Conservation (phyloP, 371 early-diverging fungal species). For the Dichotomocladium elegans region DNA sequence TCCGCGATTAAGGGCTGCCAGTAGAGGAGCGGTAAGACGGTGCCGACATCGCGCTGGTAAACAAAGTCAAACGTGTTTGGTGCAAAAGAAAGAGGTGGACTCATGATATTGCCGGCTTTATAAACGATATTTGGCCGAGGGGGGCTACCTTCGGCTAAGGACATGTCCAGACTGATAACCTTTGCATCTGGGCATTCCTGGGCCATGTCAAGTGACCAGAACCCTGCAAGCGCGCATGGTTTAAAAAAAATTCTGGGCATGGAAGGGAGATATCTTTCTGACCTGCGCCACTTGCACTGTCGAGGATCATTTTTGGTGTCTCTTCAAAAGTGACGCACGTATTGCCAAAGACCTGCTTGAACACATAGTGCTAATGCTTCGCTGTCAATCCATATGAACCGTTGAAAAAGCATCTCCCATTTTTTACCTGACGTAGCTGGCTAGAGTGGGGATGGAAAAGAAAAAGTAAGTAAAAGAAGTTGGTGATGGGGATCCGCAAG, state of each 20-base stretch:
- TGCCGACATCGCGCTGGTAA: background rate
- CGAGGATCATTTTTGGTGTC: slow-evolving; percentile 16
- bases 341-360: slow-evolving; percentile 21
- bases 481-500: no score
- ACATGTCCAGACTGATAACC: slow-evolving; percentile 25
- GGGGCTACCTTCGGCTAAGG: background rate
- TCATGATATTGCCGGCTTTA: slow-evolving; percentile 23
- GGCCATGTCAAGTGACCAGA: slow-evolving; percentile 24
- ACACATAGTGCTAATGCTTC: slow-evolving; percentile 35
- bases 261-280: background rate
- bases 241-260: no score
- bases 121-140: slow-evolving; percentile 13
- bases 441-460: no score
- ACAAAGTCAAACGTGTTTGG: slow-evolving; percentile 3
- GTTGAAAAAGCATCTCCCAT: no score
- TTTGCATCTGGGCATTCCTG: slow-evolving; percentile 22
- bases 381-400: no score
- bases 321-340: slow-evolving; percentile 9
- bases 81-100: slow-evolving; percentile 6
- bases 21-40: background rate
- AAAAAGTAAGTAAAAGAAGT: no score
- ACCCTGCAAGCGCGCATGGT: slow-evolving; percentile 3
- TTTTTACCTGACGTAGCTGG: no score
- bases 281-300: slow-evolving; percentile 29
- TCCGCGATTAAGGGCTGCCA: background rate